A percentile compares a stretch with the other conserved stretches of the same genome.
phyloP scores from a whole-genome alignment of 768 basidiomycete species.

The Tremella mesenterica region DNA sequence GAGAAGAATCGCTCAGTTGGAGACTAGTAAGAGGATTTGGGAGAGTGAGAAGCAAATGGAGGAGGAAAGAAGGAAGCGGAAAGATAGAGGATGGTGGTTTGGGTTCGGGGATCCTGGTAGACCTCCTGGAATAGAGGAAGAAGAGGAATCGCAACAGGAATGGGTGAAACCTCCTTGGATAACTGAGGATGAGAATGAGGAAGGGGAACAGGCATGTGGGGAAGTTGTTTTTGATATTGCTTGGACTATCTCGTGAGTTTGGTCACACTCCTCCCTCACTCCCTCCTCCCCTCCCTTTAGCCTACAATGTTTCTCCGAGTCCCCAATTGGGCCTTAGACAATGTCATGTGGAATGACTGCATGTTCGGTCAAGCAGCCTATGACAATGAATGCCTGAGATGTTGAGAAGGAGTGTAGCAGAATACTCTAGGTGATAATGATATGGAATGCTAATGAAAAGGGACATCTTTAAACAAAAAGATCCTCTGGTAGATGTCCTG shows the following conservation, averaged over 20 bases:
- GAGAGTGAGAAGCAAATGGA: too few relatives aligned
- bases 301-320: too few relatives aligned
- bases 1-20: constrained; percentile 20
- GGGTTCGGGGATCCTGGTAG: constrained; percentile 8
- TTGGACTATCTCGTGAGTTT: constrained; percentile 40
- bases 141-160: background rate
- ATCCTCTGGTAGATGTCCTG: constrained; percentile 36
- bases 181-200: constrained; percentile 5
- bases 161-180: background rate
- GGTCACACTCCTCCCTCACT: too few relatives aligned
- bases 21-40: constrained; percentile 12
- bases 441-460: constrained; percentile 10
- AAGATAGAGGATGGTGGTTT: constrained; percentile 5
- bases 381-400: too few relatives aligned
- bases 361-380: background rate
- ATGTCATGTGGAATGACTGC: too few relatives aligned
- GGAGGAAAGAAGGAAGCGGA: constrained; percentile 4
- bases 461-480: constrained; percentile 40
- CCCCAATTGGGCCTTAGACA: too few relatives aligned
- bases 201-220: constrained; percentile 13
- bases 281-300: too few relatives aligned
- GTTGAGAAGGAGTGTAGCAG: too few relatives aligned
- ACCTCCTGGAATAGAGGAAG: background rate
- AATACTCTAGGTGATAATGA: background rate
- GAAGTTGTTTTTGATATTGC: constrained; percentile 28